These are phyloP conservation scores for Monosporascus sp. DNA, from an alignment of 2,329 filamentous ascomycete species.

Conservation along the genomic window DNA sequence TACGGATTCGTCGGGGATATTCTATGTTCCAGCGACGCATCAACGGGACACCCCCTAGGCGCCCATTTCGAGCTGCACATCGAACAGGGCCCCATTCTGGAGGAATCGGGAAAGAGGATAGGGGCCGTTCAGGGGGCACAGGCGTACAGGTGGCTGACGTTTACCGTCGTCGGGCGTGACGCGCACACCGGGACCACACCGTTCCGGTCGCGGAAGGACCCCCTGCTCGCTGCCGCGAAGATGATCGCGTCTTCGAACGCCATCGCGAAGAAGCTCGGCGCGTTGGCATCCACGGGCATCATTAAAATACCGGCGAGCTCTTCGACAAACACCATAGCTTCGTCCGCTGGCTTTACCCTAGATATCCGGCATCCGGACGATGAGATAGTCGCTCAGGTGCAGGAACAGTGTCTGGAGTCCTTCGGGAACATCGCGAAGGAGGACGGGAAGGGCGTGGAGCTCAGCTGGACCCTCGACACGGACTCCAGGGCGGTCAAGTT, in stretches of 20 bases:
- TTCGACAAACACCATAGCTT: conserved; percentile 65
- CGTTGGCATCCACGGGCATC: conserved; percentile 66
- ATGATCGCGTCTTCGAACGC: conserved; percentile 63
- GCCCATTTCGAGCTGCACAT: conserved; percentile 83
- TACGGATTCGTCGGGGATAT: conserved; percentile 64
- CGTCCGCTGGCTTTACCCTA: conserved; percentile 59
- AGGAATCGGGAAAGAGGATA: conserved; percentile 57
- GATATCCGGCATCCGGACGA: conserved; percentile 58
- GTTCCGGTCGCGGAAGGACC: conserved; percentile 60
- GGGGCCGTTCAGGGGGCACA: conserved; percentile 69
- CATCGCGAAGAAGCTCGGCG: conserved; percentile 53
- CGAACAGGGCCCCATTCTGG: conserved; percentile 74
- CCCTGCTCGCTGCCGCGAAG: conserved; percentile 60
- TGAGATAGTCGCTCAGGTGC: conserved; percentile 50
- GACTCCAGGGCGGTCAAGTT: conserved; percentile 59
- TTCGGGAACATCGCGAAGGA: conserved; percentile 52
- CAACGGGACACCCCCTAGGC: conserved; percentile 47
- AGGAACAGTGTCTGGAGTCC: conserved; percentile 54
- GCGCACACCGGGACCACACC: conserved; percentile 72
- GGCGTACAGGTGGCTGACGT: conserved; percentile 67
- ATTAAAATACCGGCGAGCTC: conserved; percentile 57
- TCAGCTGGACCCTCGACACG: conserved; percentile 54
- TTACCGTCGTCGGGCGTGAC: conserved; percentile 59
- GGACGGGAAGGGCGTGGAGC: conserved; percentile 26
- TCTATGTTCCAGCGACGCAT: conserved; percentile 43